A percentile compares a stretch with the other conserved stretches of the same genome.
These are phyloP conservation scores for Urtica urens DNA, from an alignment of 306 rosid genomes.

Conservation along the genomic window DNA sequence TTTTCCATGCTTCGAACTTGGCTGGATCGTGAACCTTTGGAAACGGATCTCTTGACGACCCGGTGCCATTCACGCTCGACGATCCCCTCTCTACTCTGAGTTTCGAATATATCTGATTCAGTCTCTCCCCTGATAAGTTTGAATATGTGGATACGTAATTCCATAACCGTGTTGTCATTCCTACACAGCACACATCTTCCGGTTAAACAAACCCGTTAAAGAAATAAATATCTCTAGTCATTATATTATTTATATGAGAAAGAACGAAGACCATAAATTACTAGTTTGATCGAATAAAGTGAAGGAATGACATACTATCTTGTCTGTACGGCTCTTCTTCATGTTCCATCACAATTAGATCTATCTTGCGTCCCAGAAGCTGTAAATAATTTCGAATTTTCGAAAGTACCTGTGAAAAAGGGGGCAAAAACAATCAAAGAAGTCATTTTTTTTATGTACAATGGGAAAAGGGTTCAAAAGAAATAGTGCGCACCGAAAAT, in stretches of 20 bases:
- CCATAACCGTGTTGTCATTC: conserved; percentile 94
- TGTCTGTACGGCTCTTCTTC: conserved; percentile 78
- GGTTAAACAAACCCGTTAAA: too few relatives aligned
- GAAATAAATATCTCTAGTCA: too few relatives aligned
- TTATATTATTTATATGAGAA: too few relatives aligned
- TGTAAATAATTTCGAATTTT: conserved; percentile 84
- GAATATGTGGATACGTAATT: conserved; percentile 93
- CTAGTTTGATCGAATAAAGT: not conserved
- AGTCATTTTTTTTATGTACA: too few relatives aligned
- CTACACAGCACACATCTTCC: conserved; percentile 28
- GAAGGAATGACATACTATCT: conserved; percentile 58
- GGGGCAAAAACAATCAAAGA: not conserved
- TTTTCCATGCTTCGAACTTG: conserved; percentile 83
- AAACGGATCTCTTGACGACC: conserved; percentile 51
- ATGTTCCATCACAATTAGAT: conserved; percentile 68
- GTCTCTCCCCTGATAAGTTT: conserved; percentile 93
- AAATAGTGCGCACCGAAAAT: conserved; percentile 1
- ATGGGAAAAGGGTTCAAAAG: not conserved
- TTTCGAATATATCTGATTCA: conserved; percentile 79
- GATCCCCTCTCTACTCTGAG: conserved; percentile 75
- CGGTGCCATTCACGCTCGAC: conserved; percentile 54
- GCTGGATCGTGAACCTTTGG: conserved; percentile 43
- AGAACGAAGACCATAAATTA: too few relatives aligned
- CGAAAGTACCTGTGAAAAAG: conserved; percentile 58
- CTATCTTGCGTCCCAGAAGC: conserved; percentile 93